phyloP scores from a whole-genome alignment of 2,329 filamentous ascomycete species.

The Colletotrichum acutatum region DNA sequence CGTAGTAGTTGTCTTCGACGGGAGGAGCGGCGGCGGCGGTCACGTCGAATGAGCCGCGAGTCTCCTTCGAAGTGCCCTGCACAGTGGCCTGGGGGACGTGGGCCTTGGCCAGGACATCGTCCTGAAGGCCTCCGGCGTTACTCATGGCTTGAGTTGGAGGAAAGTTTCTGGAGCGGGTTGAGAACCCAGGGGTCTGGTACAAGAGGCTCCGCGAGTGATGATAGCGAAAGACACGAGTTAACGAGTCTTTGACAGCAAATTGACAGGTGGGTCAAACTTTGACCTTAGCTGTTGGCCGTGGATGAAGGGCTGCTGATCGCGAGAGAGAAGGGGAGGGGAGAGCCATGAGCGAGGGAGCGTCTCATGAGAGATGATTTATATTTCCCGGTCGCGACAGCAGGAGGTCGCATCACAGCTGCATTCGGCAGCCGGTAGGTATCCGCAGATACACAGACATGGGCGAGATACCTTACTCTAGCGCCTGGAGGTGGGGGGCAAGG shows the following conservation, averaged over 20 bases:
- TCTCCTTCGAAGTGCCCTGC: constrained; percentile 38
- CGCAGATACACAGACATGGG: constrained; percentile 28
- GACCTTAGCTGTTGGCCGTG: constrained; percentile 25
- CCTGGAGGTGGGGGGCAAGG: constrained; percentile 15
- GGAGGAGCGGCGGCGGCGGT: constrained; percentile 37
- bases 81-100: constrained; percentile 33
- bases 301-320: constrained; percentile 26
- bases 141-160: constrained; percentile 33
- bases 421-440: constrained; percentile 30
- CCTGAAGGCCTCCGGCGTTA: constrained; percentile 33
- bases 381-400: constrained; percentile 20
- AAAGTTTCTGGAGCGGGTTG: neutral
- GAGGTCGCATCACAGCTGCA: constrained; percentile 27
- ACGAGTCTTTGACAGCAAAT: constrained; percentile 34
- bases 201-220: neutral
- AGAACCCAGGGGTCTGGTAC: neutral
- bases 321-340: neutral
- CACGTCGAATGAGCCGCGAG: constrained; percentile 37
- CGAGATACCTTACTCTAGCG: constrained; percentile 2
- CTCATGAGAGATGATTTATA: constrained; percentile 27
- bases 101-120: constrained; percentile 39
- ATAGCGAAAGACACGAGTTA: constrained; percentile 32
- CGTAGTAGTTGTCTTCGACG: constrained; percentile 36
- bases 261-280: constrained; percentile 19
- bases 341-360: neutral